Evolutionary conservation across 108 stramenopile species (phyloP).

Genomic region (Pseudonitzschia delicatissima): DNA sequence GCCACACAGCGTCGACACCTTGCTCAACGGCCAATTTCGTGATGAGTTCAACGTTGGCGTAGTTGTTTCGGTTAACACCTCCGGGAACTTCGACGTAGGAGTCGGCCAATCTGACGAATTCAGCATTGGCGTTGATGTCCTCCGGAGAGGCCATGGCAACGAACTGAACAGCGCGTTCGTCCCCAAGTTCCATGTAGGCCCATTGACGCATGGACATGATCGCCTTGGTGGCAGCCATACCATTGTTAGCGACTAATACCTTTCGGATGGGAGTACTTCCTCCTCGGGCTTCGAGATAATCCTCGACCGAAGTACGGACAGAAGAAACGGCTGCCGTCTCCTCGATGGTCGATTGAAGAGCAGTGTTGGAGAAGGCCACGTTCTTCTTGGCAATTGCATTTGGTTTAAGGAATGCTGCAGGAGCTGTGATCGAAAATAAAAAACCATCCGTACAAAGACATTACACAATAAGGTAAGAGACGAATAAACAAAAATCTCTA

Average conservation of each 20-base stretch:
- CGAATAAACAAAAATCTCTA: neutral
- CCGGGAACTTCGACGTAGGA: conserved; percentile 92
- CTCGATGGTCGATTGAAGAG: conserved; percentile 28
- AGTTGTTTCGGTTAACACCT: conserved; percentile 90
- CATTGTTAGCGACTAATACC: conserved; percentile 95
- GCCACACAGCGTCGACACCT: conserved; percentile 94
- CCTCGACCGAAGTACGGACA: conserved; percentile 55
- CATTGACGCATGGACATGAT: conserved; percentile 98
- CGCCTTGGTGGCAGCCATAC: conserved; percentile 97
- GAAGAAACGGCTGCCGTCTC: conserved; percentile 15
- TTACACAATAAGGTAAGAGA: neutral
- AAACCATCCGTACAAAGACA: neutral
- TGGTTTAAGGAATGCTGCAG: conserved; percentile 21
- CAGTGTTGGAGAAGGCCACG: conserved; percentile 9
- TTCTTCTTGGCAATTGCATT: conserved; percentile 19
- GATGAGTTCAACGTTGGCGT: conserved; percentile 93
- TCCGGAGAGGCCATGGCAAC: conserved; percentile 99
- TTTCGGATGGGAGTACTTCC: conserved; percentile 86
- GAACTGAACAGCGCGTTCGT: conserved; percentile 93
- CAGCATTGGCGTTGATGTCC: conserved; percentile 96
- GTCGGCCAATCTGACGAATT: conserved; percentile 95
- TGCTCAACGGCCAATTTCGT: conserved; percentile 74
- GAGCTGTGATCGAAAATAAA: conserved; percentile 14
- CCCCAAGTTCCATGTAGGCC: conserved; percentile 97
- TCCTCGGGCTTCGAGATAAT: conserved; percentile 87